Evolutionary conservation across 2,329 filamentous ascomycete species (phyloP).

Genomic region (Albifimbria verrucaria): DNA sequence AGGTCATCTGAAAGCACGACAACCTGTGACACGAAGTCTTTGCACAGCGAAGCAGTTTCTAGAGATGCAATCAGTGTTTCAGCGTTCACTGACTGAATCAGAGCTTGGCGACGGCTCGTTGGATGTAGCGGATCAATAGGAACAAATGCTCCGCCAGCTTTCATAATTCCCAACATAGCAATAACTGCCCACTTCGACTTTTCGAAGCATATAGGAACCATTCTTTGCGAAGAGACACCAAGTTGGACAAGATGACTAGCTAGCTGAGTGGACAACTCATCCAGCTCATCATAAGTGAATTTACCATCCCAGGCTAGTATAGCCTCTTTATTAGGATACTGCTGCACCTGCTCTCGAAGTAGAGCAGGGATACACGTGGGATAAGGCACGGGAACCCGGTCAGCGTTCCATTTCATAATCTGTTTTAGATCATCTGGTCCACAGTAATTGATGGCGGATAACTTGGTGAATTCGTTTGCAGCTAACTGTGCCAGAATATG

Average conservation of each 20-base stretch:
- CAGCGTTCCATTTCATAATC: too few species aligned
- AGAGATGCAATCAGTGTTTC: neutral
- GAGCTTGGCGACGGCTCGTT: neutral
- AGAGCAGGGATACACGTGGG: too few species aligned
- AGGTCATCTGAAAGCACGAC: neutral
- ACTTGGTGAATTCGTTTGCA: too few species aligned
- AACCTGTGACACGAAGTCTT: neutral
- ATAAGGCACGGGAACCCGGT: too few species aligned
- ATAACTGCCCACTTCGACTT: conserved; percentile 12
- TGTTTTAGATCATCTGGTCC: too few species aligned
- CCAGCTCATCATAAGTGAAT: too few species aligned
- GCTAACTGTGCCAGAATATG: too few species aligned
- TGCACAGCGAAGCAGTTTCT: neutral
- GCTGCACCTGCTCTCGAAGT: too few species aligned
- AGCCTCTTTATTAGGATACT: too few species aligned
- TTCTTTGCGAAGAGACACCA: conserved; percentile 6
- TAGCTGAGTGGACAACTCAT: neutral
- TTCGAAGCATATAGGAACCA: conserved; percentile 11
- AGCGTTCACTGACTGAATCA: neutral
- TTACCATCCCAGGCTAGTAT: too few species aligned
- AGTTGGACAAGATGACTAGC: conserved; percentile 5
- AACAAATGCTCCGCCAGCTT: neutral
- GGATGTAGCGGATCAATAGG: neutral
- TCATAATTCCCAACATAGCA: neutral
- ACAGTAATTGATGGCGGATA: too few species aligned